Conservation (phyloP, 2,329 filamentous ascomycete genomes). For the Sporothrix protearum region DNA sequence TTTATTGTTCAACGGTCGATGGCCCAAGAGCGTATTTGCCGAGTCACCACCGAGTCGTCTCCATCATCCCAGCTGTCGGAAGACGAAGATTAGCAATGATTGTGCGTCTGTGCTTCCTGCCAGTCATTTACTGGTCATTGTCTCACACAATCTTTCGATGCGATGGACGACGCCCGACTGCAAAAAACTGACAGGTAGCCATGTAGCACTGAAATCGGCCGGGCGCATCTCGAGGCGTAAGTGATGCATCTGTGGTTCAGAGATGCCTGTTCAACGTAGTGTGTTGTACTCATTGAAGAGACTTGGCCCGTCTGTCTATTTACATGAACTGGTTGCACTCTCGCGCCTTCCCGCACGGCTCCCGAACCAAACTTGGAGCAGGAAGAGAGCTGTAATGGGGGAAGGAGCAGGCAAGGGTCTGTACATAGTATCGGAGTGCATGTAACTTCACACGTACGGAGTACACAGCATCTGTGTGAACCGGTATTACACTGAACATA, state of each 20-base stretch:
- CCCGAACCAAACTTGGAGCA: background rate
- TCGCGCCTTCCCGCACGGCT: slow-evolving; percentile 13
- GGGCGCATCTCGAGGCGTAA: background rate
- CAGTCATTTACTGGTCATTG: background rate
- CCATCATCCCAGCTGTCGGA: background rate
- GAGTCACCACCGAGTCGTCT: background rate
- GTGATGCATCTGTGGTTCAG: background rate
- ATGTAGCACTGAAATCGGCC: background rate
- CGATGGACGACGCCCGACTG: background rate
- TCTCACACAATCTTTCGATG: background rate
- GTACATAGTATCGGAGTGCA: too few relatives aligned
- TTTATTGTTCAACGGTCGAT: background rate
- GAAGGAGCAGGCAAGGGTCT: too few relatives aligned
- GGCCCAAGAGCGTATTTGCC: background rate
- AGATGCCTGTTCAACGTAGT: background rate
- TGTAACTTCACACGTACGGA: too few relatives aligned
- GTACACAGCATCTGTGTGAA: background rate
- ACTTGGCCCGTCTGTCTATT: background rate
- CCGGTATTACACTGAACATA: background rate
- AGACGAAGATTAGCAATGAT: background rate
- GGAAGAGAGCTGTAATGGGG: background rate
- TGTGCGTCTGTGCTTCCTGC: background rate
- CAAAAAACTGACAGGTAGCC: background rate
- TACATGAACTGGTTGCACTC: slow-evolving; percentile 14
- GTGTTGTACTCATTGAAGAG: background rate